phyloP scores from a whole-genome alignment of 495 filamentous ascomycete species.

The Beverwykella pulmonaria region DNA sequence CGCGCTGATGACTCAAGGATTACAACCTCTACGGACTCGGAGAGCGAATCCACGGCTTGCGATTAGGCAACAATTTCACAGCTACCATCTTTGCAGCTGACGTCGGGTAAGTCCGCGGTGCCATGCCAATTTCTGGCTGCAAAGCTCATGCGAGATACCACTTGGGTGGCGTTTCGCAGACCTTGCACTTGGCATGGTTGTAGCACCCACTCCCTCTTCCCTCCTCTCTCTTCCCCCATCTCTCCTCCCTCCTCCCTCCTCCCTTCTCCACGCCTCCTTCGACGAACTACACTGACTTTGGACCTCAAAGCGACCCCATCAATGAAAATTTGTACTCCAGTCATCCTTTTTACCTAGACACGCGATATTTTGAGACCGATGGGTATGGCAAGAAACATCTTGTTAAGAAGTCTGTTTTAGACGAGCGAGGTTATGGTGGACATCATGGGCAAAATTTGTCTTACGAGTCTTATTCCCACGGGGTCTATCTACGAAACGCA shows the following conservation, averaged over 20 bases:
- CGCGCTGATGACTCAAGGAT: no score
- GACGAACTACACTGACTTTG: no score
- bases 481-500: conserved; percentile 64
- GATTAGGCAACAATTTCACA: conserved; percentile 61
- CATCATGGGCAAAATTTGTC: conserved; percentile 41
- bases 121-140: no score
- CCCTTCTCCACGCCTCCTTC: no score
- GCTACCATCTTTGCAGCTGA: conserved; percentile 75
- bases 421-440: not conserved
- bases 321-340: conserved; percentile 63
- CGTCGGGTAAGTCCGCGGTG: no score
- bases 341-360: conserved; percentile 67
- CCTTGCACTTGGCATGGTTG: no score
- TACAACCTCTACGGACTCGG: conserved; percentile 69
- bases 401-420: conserved; percentile 56
- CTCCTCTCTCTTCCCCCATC: no score
- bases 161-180: no score
- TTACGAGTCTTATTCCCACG: conserved; percentile 65
- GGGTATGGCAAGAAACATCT: conserved; percentile 55
- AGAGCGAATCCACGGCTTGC: conserved; percentile 62
- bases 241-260: no score
- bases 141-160: no score
- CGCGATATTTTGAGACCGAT: conserved; percentile 63
- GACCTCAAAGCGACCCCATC: no score
- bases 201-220: no score